phyloP scores from a whole-genome alignment of 177 flowering plant species.

The Vitis hybrid region DNA sequence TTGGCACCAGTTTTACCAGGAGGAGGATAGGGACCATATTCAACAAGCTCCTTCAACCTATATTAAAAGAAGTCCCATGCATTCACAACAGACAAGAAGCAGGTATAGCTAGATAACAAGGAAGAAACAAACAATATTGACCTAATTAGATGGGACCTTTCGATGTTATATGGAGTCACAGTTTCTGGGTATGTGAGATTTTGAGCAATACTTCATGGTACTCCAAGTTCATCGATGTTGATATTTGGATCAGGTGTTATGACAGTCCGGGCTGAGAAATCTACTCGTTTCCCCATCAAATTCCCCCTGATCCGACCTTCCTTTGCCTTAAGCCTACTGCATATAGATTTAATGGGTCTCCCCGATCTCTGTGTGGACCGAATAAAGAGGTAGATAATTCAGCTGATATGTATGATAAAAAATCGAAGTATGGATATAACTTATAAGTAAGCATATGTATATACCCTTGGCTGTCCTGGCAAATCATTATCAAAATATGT shows the following conservation, averaged over 20 bases:
- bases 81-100: background rate
- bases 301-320: conserved; percentile 99
- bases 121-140: background rate
- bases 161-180: conserved; percentile 97
- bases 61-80: background rate
- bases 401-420: background rate
- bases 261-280: conserved; percentile 97
- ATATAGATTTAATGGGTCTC: conserved; percentile 94
- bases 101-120: background rate
- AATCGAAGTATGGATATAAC: background rate
- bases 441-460: background rate
- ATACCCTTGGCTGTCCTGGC: conserved; percentile 97
- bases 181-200: conserved; percentile 98
- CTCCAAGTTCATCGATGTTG: conserved; percentile 94
- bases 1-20: conserved; percentile 99
- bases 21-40: conserved; percentile 99
- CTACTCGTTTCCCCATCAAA: conserved; percentile 98
- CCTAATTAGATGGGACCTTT: conserved; percentile 47
- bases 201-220: conserved; percentile 98
- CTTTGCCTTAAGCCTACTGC: conserved; percentile 97
- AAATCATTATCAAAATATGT: conserved; percentile 97
- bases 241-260: conserved; percentile 97
- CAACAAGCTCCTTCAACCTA: conserved; percentile 98
- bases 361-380: conserved; percentile 99
- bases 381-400: conserved; percentile 3